phyloP scores from a whole-genome alignment of 1,284 basidiomycete species.

The Boletus coffeatus region DNA sequence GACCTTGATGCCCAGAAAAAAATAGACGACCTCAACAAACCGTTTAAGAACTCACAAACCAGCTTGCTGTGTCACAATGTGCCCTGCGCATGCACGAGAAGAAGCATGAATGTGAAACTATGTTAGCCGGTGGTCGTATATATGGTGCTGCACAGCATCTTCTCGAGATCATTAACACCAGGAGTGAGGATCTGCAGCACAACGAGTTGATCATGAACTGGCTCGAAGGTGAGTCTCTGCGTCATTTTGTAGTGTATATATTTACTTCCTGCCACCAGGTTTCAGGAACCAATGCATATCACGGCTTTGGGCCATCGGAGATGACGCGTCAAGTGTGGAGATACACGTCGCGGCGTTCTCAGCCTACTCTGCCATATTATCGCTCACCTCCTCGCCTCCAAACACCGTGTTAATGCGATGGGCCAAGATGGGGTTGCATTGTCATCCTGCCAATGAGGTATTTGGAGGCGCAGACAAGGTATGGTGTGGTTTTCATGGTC shows the following conservation, averaged over 20 bases:
- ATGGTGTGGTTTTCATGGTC: neutral
- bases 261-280: neutral
- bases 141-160: neutral
- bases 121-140: neutral
- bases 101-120: neutral
- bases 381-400: neutral
- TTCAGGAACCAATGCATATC: neutral
- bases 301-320: neutral
- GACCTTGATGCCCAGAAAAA: too few species aligned
- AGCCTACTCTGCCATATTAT: neutral
- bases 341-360: neutral
- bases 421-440: neutral
- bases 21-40: too few species aligned
- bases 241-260: neutral
- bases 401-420: neutral
- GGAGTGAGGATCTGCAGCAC: neutral
- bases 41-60: neutral
- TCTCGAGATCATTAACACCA: neutral
- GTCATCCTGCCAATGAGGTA: neutral
- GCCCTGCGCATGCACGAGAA: neutral
- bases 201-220: neutral
- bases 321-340: neutral
- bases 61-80: neutral
- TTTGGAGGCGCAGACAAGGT: neutral
- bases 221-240: neutral